phyloP scores from a whole-genome alignment of 257 asterid genomes.

The Dorcoceras hygrometricum region DNA sequence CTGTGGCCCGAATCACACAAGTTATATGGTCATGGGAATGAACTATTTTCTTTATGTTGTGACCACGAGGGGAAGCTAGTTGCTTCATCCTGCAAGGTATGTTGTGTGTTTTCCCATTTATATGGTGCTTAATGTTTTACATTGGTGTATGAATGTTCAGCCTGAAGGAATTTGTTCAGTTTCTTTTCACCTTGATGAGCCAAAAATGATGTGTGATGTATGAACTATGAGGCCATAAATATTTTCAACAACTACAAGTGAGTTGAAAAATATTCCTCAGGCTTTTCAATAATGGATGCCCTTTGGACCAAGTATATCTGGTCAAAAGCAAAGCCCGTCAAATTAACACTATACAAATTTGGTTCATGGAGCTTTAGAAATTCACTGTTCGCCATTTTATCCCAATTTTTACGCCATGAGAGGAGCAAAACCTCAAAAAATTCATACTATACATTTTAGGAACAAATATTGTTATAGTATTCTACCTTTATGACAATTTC shows the following conservation, averaged over 20 bases:
- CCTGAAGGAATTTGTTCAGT: not conserved
- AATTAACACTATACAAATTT: not conserved
- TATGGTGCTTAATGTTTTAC: not conserved
- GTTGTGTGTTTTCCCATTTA: not conserved
- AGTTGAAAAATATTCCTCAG: not conserved
- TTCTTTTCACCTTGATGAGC: conserved; percentile 11
- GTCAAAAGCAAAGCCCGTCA: not conserved
- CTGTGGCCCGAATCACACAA: conserved; percentile 97
- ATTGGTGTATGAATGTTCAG: not conserved
- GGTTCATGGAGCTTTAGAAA: not conserved
- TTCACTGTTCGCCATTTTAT: not conserved
- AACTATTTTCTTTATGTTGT: conserved; percentile 75
- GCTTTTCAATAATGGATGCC: not conserved
- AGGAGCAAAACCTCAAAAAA: not conserved
- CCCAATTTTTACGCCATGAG: not conserved
- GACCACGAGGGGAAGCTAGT: conserved; percentile 78
- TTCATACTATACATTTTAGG: not conserved
- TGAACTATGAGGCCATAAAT: not conserved
- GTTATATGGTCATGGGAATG: conserved; percentile 97
- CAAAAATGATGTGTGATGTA: conserved; percentile 2
- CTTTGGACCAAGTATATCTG: not conserved
- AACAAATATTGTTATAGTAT: not conserved
- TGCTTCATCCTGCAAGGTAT: conserved; percentile 97
- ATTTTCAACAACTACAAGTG: no score
- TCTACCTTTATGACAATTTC: not conserved